Evolutionary conservation across 2,329 filamentous ascomycete species (phyloP).

Genomic region (Fusarium pseudoanthophilum): DNA sequence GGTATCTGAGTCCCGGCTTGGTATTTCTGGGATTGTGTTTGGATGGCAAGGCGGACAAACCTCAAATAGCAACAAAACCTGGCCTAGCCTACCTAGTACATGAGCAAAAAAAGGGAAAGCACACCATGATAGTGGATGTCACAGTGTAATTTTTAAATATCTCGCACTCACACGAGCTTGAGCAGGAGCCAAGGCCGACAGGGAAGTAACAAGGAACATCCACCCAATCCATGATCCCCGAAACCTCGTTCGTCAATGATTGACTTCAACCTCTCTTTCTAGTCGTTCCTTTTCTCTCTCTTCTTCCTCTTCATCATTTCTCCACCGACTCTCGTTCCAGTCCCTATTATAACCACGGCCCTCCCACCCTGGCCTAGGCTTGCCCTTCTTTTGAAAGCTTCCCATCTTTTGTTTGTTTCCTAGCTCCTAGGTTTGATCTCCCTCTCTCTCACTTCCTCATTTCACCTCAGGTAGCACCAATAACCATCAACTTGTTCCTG

Average conservation of each 20-base stretch:
- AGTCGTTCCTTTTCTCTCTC: constrained; percentile 12
- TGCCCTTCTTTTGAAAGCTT: constrained; percentile 23
- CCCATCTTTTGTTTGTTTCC: constrained; percentile 31
- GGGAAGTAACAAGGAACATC: constrained; percentile 35
- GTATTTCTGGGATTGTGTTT: constrained; percentile 21
- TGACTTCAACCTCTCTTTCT: constrained; percentile 31
- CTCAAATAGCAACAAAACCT: constrained; percentile 21
- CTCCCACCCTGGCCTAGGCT: constrained; percentile 24
- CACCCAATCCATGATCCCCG: constrained; percentile 36
- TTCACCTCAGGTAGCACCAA: constrained; percentile 20
- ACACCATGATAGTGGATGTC: constrained; percentile 4
- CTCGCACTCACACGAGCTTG: constrained; percentile 27
- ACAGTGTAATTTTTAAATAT: constrained; percentile 22
- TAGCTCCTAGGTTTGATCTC: constrained; percentile 15
- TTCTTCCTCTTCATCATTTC: constrained; percentile 34
- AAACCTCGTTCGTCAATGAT: constrained; percentile 39
- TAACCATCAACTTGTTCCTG: constrained; percentile 15
- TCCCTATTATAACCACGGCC: constrained; percentile 42
- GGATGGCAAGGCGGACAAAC: constrained; percentile 25
- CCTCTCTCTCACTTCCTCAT: constrained; percentile 32
- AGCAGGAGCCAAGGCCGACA: constrained; percentile 20
- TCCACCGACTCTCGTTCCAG: constrained; percentile 41
- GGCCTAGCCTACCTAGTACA: not conserved
- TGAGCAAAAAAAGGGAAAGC: not conserved
- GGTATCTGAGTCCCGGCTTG: constrained; percentile 23